These are phyloP conservation scores for Fusarium subglutinans DNA, from an alignment of 2,329 filamentous ascomycete genomes.

Conservation along the genomic window DNA sequence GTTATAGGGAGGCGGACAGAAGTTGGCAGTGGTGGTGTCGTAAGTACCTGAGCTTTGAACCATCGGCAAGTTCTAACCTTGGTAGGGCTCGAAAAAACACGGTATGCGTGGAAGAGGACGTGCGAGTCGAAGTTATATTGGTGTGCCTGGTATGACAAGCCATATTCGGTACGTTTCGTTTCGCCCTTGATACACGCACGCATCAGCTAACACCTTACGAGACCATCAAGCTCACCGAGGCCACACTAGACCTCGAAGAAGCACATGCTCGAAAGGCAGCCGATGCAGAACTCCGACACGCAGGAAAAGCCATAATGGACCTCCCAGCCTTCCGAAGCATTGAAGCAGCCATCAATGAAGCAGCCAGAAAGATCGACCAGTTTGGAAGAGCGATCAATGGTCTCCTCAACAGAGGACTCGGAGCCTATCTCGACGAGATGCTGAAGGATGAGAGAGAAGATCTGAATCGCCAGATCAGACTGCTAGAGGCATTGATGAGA, in stretches of 20 bases:
- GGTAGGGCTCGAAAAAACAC: rapidly evolving
- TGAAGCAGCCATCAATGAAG: not conserved
- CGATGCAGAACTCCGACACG: not conserved
- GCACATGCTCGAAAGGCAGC: not conserved
- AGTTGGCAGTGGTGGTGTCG: not conserved
- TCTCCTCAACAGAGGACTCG: not conserved
- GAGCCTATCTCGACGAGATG: not conserved
- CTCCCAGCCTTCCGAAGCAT: not conserved
- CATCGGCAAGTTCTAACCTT: not conserved
- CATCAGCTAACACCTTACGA: not conserved
- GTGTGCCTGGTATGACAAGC: not conserved
- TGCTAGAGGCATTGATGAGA: not conserved
- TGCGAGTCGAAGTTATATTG: not conserved
- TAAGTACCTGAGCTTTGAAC: not conserved
- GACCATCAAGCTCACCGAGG: not conserved
- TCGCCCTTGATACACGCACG: not conserved
- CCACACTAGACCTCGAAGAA: not conserved
- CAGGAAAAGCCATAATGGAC: not conserved
- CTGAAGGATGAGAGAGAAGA: not conserved
- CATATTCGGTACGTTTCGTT: not conserved
- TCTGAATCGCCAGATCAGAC: not conserved
- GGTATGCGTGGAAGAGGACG: not conserved
- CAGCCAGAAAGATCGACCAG: not conserved
- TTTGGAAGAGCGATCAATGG: not conserved
- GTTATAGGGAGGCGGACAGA: not conserved